Evolutionary conservation across 495 filamentous ascomycete species (phyloP), one percentile per base, ranked within the genome.

Genomic region (Aspergillus ellipticus): DNA sequence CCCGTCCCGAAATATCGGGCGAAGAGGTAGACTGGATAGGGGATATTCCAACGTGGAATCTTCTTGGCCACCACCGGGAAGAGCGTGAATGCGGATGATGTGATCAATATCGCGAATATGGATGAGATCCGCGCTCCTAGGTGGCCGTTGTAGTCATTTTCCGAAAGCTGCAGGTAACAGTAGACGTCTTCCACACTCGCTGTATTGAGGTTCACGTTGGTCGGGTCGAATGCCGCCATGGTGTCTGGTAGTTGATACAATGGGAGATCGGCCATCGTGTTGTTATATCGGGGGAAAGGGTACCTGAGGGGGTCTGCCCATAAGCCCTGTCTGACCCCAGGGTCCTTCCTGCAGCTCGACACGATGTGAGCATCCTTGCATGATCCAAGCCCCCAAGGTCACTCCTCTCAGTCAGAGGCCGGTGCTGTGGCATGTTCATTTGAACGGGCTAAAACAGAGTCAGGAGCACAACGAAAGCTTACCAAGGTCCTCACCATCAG

Each of bases 1-100:
- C 86, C 86, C 0, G 83, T 82, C 16, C 87, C 86, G 55, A 89
- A 86, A 60, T 87, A 88, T 52, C 85, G 83, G 5, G 83, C 83
- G 47, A 90, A 76, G 61, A 92, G 87, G 67, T 89, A 92, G 8
- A 80, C 81, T 42, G 73, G 74, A 43, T 76, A 71, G 2, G 85
- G 88, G 0, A 89, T 74, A 17, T 73, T 82, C 58, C 87, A 60
- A 1, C 74, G 68, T 15, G 73, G 73, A 15, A 80, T 61, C 35
- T 81, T 72, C 26, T 77, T 77, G 4, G 89, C 81, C 35, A 82
- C 63, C 35, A 90, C 76, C 4, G 89, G 89, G 26, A 89, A 79
- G 52, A 87, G 65, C 15, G 83, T 78, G 19, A 74, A 75, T 67
- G 53, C 33, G 2, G 58, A 62, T 21, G 70, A 76, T 13, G 63